Evolutionary conservation across 2,329 filamentous ascomycete genomes (phyloP).

Genomic region (Trichoderma brevicompactum): DNA sequence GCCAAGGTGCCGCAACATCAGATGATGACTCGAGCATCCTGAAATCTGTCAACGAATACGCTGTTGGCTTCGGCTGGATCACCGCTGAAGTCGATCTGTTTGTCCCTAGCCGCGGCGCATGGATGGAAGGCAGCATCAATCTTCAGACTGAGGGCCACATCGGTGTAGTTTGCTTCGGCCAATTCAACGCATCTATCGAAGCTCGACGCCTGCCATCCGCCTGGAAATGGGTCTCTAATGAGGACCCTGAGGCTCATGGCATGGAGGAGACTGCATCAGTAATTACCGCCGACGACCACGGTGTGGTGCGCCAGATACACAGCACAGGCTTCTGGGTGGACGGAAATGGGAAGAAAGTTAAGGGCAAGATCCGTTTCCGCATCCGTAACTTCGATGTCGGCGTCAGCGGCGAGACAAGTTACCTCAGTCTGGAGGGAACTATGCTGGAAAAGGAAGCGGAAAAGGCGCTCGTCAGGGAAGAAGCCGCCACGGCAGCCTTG

Average conservation of each 20-base stretch:
- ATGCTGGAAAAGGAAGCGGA: conserved; percentile 74
- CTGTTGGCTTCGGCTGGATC: conserved; percentile 83
- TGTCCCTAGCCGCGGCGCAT: conserved; percentile 71
- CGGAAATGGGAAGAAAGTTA: conserved; percentile 68
- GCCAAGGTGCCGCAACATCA: conserved; percentile 51
- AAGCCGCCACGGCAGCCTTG: conserved; percentile 49
- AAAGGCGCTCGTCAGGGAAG: conserved; percentile 51
- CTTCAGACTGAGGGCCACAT: conserved; percentile 88
- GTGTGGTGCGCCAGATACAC: conserved; percentile 57
- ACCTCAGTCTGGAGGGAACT: conserved; percentile 86
- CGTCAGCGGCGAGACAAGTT: conserved; percentile 74
- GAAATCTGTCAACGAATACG: conserved; percentile 75
- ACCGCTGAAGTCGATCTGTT: conserved; percentile 87
- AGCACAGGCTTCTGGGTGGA: conserved; percentile 77
- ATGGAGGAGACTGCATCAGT: conserved; percentile 51
- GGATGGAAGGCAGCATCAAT: conserved; percentile 80
- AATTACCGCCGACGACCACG: conserved; percentile 53
- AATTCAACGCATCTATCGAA: conserved; percentile 90
- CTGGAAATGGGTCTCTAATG: conserved; percentile 79
- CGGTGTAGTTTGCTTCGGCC: conserved; percentile 85
- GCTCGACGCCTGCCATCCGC: conserved; percentile 71
- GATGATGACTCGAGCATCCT: conserved; percentile 54
- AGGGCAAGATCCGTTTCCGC: conserved; percentile 73
- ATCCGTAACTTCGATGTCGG: conserved; percentile 86
- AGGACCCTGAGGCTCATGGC: conserved; percentile 44